Base-by-base conservation (phyloP, 169 alveolate genomes). In the Plasmodium coatneyi region DNA sequence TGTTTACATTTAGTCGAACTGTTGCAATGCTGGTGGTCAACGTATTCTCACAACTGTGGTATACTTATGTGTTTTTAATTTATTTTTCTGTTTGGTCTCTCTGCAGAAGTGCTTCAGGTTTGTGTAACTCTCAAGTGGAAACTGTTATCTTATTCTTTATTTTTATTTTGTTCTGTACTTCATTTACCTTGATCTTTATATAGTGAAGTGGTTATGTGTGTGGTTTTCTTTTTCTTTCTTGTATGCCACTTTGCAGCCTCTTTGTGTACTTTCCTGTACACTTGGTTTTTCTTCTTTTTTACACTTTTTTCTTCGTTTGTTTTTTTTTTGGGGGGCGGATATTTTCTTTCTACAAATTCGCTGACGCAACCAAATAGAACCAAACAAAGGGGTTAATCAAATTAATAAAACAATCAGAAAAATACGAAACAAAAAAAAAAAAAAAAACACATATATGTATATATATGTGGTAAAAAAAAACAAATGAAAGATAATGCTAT, bases 261-360 rank as follows among this genome's bases (percentile, higher is more conserved):
- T 76, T 28, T 76, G 36, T 32, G 49, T 32, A 28, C 25, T 19
- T 76, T n/a, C 30, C 10, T n/a, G 83, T 34, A 76, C 32, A 76
- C 46, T 9, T 76, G 10, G 70, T 39, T 46, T 32, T 80, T 43
- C 3, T 32, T 32, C 39, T n/a, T 16, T 16, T 19, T 56, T 56
- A 56, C 9, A 56, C 30, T 56, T n/a, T 19, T 56, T 56, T 56
- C 7, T 56, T 12, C 52, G 39, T 32, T 32, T 32, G 5, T 80
- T 76, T 36, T 76, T 76, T 76, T 36, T 76, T n/a, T 76, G 1
- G 6, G 3, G 39, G 22, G 39, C 1, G 39, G 39, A 32, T 3
- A 14, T 76, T 43, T 43, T 76, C n/a, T 39, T 76, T 76, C 83
- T 76, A 76, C 83, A 76, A n/a, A 76, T 30, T n/a, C 36, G 60